A percentile compares a stretch with the other conserved stretches of the same genome.
Conservation (phyloP, 1,139 yeast genomes). For the Casaregolazyma lundiana region DNA sequence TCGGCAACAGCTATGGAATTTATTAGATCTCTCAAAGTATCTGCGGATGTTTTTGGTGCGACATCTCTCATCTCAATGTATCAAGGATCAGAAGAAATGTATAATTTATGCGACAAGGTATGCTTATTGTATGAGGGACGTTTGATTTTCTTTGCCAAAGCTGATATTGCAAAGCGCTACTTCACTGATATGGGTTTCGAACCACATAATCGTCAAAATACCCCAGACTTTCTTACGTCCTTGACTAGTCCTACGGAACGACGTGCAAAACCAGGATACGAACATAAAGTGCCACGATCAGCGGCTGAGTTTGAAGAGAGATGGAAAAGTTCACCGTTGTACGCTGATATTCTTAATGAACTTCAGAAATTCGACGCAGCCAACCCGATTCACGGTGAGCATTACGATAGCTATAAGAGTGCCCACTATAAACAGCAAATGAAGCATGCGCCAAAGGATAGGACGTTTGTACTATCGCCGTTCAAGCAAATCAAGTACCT, state of each 20-base stretch:
- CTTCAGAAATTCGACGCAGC: conserved; percentile 37
- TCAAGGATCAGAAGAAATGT: conserved; percentile 78
- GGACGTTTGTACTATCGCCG: conserved; percentile 65
- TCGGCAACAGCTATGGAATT: conserved; percentile 76
- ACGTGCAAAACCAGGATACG: conserved; percentile 50
- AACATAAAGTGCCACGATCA: conserved; percentile 60
- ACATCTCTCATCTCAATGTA: conserved; percentile 74
- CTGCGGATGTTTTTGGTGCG: conserved; percentile 53
- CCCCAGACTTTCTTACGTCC: conserved; percentile 78
- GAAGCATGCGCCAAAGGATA: conserved; percentile 45
- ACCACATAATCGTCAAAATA: conserved; percentile 72
- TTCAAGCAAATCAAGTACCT: conserved; percentile 60
- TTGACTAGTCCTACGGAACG: conserved; percentile 73
- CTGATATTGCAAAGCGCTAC: conserved; percentile 52
- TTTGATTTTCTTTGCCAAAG: conserved; percentile 70
- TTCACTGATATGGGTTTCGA: conserved; percentile 65
- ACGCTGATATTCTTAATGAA: conserved; percentile 36
- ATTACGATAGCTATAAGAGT: conserved; percentile 24
- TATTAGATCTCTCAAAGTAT: conserved; percentile 59
- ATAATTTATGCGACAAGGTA: conserved; percentile 70
- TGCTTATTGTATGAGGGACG: conserved; percentile 70
- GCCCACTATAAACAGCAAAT: conserved; percentile 42
- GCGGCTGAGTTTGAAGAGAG: conserved; percentile 61
- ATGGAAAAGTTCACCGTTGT: conserved; percentile 61
- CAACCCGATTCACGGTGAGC: conserved; percentile 23